Evolutionary conservation across 2,329 filamentous ascomycete species (phyloP).

Genomic region (Cladosporium sp.): DNA sequence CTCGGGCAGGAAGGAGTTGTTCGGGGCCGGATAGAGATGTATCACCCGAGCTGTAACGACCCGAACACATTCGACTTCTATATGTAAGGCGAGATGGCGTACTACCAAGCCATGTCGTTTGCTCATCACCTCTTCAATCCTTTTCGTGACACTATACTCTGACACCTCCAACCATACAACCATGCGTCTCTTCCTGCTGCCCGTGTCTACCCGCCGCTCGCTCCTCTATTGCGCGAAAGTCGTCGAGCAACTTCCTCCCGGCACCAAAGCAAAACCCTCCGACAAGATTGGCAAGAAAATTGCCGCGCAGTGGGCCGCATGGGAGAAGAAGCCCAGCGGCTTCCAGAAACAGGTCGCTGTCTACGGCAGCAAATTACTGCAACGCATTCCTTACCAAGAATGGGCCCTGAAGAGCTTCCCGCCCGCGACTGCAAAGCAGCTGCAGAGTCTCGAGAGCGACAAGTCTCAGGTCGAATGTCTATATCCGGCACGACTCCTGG

Average conservation of each 20-base stretch:
- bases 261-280: conserved; percentile 52
- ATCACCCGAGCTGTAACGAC: no score
- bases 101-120: no score
- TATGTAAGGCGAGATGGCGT: no score
- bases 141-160: no score
- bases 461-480: neutral
- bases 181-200: conserved; percentile 93
- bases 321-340: conserved; percentile 66
- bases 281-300: conserved; percentile 70
- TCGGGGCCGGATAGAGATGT: no score
- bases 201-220: conserved; percentile 84
- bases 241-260: conserved; percentile 31
- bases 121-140: no score
- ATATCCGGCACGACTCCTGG: conserved; percentile 49
- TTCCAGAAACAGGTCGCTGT: conserved; percentile 85
- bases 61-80: no score
- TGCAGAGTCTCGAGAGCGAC: conserved; percentile 58
- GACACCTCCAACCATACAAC: neutral
- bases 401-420: conserved; percentile 96
- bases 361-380: conserved; percentile 83
- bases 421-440: conserved; percentile 65
- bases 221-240: conserved; percentile 87
- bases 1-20: no score
- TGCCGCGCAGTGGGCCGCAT: conserved; percentile 73
- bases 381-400: conserved; percentile 91